These are phyloP conservation scores for Babesia bovis DNA, from an alignment of 169 alveolate genomes.

Conservation along the genomic window DNA sequence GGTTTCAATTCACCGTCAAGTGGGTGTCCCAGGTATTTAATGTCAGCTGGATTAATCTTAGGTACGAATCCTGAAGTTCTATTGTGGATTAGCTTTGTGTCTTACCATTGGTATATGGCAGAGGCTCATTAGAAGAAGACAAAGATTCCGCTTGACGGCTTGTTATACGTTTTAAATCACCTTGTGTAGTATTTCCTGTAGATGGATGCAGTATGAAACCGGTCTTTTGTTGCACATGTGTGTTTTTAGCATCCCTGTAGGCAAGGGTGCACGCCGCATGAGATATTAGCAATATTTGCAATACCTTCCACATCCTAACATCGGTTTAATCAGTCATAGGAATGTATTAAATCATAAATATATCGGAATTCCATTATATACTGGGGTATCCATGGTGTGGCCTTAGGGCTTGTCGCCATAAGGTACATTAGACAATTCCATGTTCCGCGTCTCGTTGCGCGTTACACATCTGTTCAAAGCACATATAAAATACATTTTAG, in stretches of 20 bases:
- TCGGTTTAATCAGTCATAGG: neutral
- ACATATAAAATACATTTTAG: neutral
- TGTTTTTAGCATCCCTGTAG: neutral
- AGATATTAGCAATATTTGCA: slow-evolving; percentile 2
- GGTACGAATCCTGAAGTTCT: slow-evolving; percentile 31
- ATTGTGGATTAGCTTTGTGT: neutral
- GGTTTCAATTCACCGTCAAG: slow-evolving; percentile 37
- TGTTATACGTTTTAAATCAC: neutral
- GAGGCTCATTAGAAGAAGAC: slow-evolving; percentile 16
- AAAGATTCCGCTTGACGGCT: slow-evolving; percentile 9
- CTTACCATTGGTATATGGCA: slow-evolving; percentile 26
- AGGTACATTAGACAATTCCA: neutral
- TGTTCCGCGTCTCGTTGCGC: slow-evolving; percentile 16
- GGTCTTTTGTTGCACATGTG: slow-evolving; percentile 4
- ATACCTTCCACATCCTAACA: slow-evolving; percentile 21
- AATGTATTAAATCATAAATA: neutral
- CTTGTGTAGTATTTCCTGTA: neutral
- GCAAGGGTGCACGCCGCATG: slow-evolving; percentile 33
- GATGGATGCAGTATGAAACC: slow-evolving; percentile 37
- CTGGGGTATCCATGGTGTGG: slow-evolving; percentile 15
- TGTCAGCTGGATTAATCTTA: slow-evolving; percentile 14
- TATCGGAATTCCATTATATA: neutral
- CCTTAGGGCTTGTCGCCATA: neutral
- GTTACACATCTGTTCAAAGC: neutral
- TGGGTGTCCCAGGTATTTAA: slow-evolving; percentile 43